These are phyloP conservation scores for Termitomyces sp. DNA, from an alignment of 768 basidiomycete species.

Conservation along the genomic window DNA sequence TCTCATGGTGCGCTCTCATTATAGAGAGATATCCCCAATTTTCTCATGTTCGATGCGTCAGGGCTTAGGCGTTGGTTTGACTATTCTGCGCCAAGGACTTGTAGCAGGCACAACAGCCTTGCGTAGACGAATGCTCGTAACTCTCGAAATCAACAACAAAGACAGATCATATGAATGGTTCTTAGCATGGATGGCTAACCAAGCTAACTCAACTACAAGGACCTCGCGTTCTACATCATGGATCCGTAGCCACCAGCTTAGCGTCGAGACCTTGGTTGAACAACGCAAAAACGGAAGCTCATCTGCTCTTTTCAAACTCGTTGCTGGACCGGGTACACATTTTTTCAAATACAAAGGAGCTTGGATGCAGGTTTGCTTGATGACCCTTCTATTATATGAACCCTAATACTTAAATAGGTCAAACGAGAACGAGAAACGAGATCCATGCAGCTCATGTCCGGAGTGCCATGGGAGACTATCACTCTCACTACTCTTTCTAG, in stretches of 20 bases:
- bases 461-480: constrained; percentile 96
- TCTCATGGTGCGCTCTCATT: constrained; percentile 66
- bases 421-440: constrained; percentile 93
- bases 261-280: constrained; percentile 90
- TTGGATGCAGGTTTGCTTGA: constrained; percentile 84
- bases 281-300: constrained; percentile 89
- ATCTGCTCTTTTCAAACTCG: constrained; percentile 86
- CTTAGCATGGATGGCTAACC: constrained; percentile 90
- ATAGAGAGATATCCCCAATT: neutral
- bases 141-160: constrained; percentile 94
- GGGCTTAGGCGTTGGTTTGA: constrained; percentile 89
- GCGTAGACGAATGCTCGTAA: constrained; percentile 87
- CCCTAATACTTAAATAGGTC: constrained; percentile 48
- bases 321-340: constrained; percentile 94
- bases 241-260: constrained; percentile 86
- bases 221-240: constrained; percentile 35
- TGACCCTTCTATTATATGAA: neutral
- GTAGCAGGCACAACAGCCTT: constrained; percentile 71
- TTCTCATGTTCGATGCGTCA: constrained; percentile 26
- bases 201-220: constrained; percentile 36
- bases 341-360: constrained; percentile 87
- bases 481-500: constrained; percentile 89
- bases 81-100: constrained; percentile 67
- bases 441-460: constrained; percentile 87
- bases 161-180: constrained; percentile 97